Base-by-base conservation (phyloP, 495 filamentous ascomycete species). In the Aspergillus cavernicola region DNA sequence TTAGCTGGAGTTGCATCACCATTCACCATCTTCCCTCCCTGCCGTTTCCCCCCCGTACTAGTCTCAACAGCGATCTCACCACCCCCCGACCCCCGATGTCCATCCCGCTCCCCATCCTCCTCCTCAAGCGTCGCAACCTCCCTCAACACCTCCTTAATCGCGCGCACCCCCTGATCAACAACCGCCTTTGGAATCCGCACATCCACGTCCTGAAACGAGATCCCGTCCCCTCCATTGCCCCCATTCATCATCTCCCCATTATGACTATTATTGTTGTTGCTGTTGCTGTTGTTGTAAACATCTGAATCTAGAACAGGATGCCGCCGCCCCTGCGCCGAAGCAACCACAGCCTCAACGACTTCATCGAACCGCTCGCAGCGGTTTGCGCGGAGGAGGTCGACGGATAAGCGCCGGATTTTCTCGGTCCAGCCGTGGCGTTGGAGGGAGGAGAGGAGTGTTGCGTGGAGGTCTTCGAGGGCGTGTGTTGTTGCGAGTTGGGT, bases 121-220 rank as follows among this genome's bases (percentile, higher is more conserved):
- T 73, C 75, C 29, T 77, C 71, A 31, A 79, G 58, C 9, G 76
- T 67, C 23, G 75, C 71, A 52, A 80, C 71, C 47, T 78, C 75
- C 28, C 76, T 64, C 42, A 80, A 49, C 3, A 75, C 69, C 13
- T 78, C 75, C 47, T 77, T 76, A 35, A 80, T 61, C 4, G 73
- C 70, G 3, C 67, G 56, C 2, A 75, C 70, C 4, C 73, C 73
- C 52, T 76, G 72, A n/a, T 73, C 71, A 20, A 76, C 73, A 12
- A 75, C 68, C 7, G 58, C 52, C 31, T 67, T 57, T 0, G 73
- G 73, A 29, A 76, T 72, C 22, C 72, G 63, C 53, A 76, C 66
- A 55, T 76, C 68, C 28, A 72, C 62, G 11, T 67, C 65, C 53
- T 70, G 66, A 33, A 72, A 67, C 36, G 64, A 71, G 46, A 18